phyloP scores from a whole-genome alignment of 192 early-diverging fungal species.

The Spinellus fusiger region DNA sequence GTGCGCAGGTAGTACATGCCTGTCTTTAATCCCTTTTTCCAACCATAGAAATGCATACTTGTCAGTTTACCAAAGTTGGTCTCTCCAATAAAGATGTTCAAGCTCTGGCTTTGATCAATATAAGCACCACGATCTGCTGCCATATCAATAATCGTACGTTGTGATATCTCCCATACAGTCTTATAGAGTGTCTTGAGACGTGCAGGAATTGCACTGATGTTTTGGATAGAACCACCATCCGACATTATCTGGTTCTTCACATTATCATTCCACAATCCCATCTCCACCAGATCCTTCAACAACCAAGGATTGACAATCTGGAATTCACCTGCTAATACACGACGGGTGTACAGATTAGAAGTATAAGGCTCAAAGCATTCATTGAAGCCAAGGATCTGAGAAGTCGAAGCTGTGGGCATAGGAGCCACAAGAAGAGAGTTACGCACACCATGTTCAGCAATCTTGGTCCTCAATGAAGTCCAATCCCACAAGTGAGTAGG shows the following conservation, averaged over 20 bases:
- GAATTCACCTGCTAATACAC: constrained; percentile 96
- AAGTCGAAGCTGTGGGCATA: constrained; percentile 97
- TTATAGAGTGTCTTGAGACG: constrained; percentile 95
- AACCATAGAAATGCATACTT: constrained; percentile 97
- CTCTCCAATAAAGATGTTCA: constrained; percentile 95
- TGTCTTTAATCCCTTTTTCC: constrained; percentile 97
- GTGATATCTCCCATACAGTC: constrained; percentile 95
- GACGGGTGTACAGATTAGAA: constrained; percentile 90
- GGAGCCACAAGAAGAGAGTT: constrained; percentile 94
- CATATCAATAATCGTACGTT: constrained; percentile 90
- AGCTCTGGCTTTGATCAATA: constrained; percentile 94
- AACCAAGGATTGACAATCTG: constrained; percentile 97
- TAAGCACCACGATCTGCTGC: constrained; percentile 95
- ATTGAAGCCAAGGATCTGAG: constrained; percentile 96
- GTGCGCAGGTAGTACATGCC: constrained; percentile 99
- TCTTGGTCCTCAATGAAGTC: constrained; percentile 69
- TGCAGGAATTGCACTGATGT: constrained; percentile 69
- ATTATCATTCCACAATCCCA: constrained; percentile 86
- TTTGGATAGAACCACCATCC: constrained; percentile 83
- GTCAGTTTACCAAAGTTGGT: constrained; percentile 92
- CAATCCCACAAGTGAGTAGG: constrained; percentile 89
- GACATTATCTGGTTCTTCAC: constrained; percentile 94
- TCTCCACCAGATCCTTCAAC: constrained; percentile 90
- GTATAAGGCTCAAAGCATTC: constrained; percentile 95
- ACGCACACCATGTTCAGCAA: constrained; percentile 79